Base-by-base conservation (phyloP, 2,329 filamentous ascomycete genomes). In the Rhynchosporium secalis region DNA sequence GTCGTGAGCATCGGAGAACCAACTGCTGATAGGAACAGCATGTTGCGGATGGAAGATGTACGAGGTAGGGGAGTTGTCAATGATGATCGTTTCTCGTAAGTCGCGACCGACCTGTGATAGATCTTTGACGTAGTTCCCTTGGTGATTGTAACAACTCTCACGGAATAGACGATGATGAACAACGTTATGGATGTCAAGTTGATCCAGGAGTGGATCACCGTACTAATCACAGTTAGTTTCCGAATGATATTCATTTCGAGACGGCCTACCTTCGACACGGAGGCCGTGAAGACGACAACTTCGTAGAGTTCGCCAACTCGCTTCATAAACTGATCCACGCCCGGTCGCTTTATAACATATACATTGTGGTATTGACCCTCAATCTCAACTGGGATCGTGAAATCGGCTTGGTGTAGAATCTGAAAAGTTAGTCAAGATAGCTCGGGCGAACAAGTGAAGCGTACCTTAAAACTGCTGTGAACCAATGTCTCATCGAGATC, bases 41-140 rank as follows among this genome's bases (percentile, higher is more conserved):
- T 99, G 95, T 80, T 99, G 94, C 29, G 95, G 95, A 75, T 99
- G 95, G 84, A 99, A 99, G 72, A 99, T 98, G 80, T 99, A 99
- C 12, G 94, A 98, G 4, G 95, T 99, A 2, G 95, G 95, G 52
- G 95, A 98, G 78, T 99, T 99, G 80, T 99, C 95, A 73, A 99
- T 99, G 76, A 99, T 99, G 75, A 99, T 99, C 26, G 94, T 99
- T 75, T 99, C 94, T 76, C 92, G 91, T 61, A 99, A 85, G 75
- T 98, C 93, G 68, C 95, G 89, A 57, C 95, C 95, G 62, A 99
- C 89, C 81, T 98, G 95, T 52, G 95, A 98, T 60, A 99, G 85
- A 75, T 99, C 95, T 84, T 99, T 99, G 76, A 99, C 95, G 71
- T 99, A 99, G 76, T 99, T 99, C 71, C 95, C 95, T 79, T 98